Base-by-base conservation (phyloP, 495 filamentous ascomycete species). In the Xylaria grammica region DNA sequence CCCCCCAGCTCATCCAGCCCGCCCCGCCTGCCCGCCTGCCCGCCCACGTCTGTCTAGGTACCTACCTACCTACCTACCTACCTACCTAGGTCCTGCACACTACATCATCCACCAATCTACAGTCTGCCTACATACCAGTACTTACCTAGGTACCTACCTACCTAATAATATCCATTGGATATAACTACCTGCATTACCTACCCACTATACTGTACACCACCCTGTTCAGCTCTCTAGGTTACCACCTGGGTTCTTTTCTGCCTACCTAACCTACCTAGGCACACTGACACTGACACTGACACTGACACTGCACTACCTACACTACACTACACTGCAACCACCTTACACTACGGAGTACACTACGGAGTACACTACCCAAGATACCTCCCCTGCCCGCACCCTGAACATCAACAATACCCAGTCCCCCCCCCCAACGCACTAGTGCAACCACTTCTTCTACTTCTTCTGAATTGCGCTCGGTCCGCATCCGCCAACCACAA, bases 391-490 rank as follows among this genome's bases (percentile, higher is more conserved):
- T 45, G 36, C 54, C 32, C 32, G 30, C 27, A 62, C 51, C 50
- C 50, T 36, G 38, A 62, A 36, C 50, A 52, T 50, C 58, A 59
- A 5, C n/a, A n/a, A n/a, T n/a, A n/a, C n/a, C n/a, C n/a, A n/a
- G n/a, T n/a, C n/a, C n/a, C n/a, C n/a, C n/a, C n/a, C n/a, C n/a
- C 29, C 27, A 24, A 20, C 44, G 19, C 60, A 53, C 60, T 62
- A 53, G 48, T 62, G 60, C 60, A 55, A 63, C 29, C 60, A 63
- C 50, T 54, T 54, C 60, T 55, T 48, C 38, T 38, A 54, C 60
- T 53, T 53, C 60, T 55, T 36, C 30, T 29, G 59, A 24, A 42
- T 11, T 45, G 46, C 29, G 26, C 22, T 54, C 38, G 2, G 26
- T 30, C 30, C 38, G 15, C 40, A 26, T 44, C 17, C 60, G 46